Evolutionary conservation across 2,329 filamentous ascomycete species (phyloP), one percentile per base, ranked within the genome.

Genomic region (Aspergillus sp.): DNA sequence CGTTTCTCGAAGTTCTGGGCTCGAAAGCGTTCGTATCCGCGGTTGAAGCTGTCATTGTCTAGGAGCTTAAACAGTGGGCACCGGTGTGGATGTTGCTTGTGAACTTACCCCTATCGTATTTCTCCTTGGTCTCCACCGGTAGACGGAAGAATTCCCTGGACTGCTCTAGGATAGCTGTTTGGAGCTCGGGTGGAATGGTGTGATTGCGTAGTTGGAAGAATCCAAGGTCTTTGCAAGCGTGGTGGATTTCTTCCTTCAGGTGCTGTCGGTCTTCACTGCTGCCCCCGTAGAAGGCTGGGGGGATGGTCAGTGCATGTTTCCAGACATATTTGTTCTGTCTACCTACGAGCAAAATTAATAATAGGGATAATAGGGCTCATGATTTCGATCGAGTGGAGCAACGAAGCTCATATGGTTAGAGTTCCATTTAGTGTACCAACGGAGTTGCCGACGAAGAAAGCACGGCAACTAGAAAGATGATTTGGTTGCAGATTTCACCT

Each of bases 141-240:
- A 86, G 75, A 3, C 73, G 70, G 65, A 87, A 86, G 65, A 86
- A 78, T 11, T 72, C 73, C 63, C 78, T 75, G n/a, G 78, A 74
- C 2, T 75, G 72, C 15, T 75, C 63, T 59, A 85, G 74, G 2
- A 80, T 75, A 1, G 69, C 68, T 10, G 75, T 62, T 64, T 82
- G 81, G n/a, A 81, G 68, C 4, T 66, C 59, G 5, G 73, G 61
- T 1, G 79, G 69, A 3, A 86, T 75, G 3, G 77, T 73, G 65
- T 85, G 82, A 7, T 80, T 79, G 3, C 75, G 73, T 51, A 86
- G 77, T 63, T 83, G 81, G 71, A 85, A 84, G 69, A 85, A 85
- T 3, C 82, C 82, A 23, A 73, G 83, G 64, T 72, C 78, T 21
- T 76, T 68, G 62, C 80, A 82, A 51, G 78, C 78, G 36, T 71